These are phyloP conservation scores for Pleurotus djamor DNA, from an alignment of 768 basidiomycete species.

Conservation along the genomic window DNA sequence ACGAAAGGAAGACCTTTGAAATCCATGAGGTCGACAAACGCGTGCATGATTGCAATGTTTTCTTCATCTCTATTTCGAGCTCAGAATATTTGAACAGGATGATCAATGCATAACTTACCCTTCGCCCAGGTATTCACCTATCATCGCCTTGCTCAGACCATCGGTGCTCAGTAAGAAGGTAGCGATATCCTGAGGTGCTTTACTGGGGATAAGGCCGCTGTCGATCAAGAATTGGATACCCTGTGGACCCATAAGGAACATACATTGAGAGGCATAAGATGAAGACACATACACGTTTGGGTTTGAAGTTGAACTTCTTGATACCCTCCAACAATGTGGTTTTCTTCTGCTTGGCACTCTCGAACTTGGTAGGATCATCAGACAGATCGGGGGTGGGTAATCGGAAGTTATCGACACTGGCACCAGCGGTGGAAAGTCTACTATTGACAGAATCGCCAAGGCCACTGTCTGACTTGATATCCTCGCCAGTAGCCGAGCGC, in stretches of 20 bases:
- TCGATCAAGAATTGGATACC: slow-evolving; percentile 89
- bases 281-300: slow-evolving; percentile 72
- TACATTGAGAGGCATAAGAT: neutral
- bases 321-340: slow-evolving; percentile 93
- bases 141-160: slow-evolving; percentile 92
- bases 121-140: slow-evolving; percentile 98
- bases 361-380: slow-evolving; percentile 93
- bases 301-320: slow-evolving; percentile 98
- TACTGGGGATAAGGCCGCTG: slow-evolving; percentile 79
- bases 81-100: neutral
- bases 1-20: slow-evolving; percentile 82
- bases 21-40: slow-evolving; percentile 92
- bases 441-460: slow-evolving; percentile 60
- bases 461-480: slow-evolving; percentile 45
- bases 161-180: slow-evolving; percentile 84
- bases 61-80: slow-evolving; percentile 65
- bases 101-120: slow-evolving; percentile 53
- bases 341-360: slow-evolving; percentile 96
- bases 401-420: slow-evolving; percentile 55
- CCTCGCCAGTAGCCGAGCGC: slow-evolving; percentile 51
- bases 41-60: slow-evolving; percentile 95
- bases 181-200: slow-evolving; percentile 76
- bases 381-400: slow-evolving; percentile 73
- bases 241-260: slow-evolving; percentile 33
- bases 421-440: slow-evolving; percentile 41